Evolutionary conservation across 2,329 filamentous ascomycete genomes (phyloP).

Genomic region (Ophiostoma triangulosporum): DNA sequence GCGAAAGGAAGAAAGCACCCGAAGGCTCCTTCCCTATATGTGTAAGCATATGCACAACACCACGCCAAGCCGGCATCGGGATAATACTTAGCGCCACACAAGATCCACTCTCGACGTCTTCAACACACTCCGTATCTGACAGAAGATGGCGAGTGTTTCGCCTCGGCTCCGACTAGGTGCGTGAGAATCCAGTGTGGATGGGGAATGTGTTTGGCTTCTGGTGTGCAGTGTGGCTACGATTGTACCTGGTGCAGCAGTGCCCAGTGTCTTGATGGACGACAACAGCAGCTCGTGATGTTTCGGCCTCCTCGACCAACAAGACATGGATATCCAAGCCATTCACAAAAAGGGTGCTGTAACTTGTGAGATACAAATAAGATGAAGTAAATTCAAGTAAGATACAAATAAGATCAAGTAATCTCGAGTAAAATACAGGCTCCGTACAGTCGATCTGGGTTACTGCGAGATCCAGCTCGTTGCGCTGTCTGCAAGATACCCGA

Average conservation of each 20-base stretch:
- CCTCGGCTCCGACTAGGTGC: not conserved
- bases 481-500: no score
- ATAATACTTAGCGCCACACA: not conserved
- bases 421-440: no score
- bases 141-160: not conserved
- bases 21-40: not conserved
- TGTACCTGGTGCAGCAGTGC: no score
- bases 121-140: not conserved
- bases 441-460: no score
- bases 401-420: no score
- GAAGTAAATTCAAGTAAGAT: no score
- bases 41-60: not conserved
- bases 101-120: not conserved
- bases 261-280: not conserved
- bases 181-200: not conserved
- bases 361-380: no score
- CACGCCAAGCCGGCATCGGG: constrained; percentile 6
- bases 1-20: not conserved
- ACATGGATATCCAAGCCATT: not conserved
- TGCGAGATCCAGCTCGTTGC: no score
- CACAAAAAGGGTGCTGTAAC: no score
- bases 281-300: not conserved
- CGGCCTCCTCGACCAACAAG: not conserved
- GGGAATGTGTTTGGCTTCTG: no score
- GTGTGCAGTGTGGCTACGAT: not conserved